phyloP scores from a whole-genome alignment of 1,284 basidiomycete species.

The Cryptococcus jaspeensis region DNA sequence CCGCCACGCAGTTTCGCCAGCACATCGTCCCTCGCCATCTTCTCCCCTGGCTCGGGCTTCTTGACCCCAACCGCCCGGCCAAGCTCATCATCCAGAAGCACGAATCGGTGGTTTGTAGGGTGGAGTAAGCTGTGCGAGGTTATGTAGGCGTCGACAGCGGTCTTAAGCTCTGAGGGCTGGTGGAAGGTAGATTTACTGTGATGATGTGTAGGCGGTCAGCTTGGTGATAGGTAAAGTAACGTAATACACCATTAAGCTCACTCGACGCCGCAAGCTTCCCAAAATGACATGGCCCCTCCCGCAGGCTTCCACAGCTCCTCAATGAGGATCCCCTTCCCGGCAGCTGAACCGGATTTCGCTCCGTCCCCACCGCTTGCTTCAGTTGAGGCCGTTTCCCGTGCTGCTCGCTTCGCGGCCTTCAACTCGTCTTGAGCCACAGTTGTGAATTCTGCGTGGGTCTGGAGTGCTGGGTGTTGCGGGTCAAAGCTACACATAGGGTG shows the following conservation, averaged over 20 bases:
- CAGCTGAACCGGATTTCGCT: neutral
- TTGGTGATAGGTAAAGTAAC: neutral
- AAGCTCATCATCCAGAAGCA: slow-evolving; percentile 65
- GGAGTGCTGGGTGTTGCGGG: slow-evolving; percentile 60
- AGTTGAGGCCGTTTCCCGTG: slow-evolving; percentile 52
- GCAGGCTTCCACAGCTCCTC: slow-evolving; percentile 74
- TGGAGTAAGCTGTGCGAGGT: slow-evolving; percentile 64
- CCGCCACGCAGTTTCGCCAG: slow-evolving; percentile 46
- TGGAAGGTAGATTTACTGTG: slow-evolving; percentile 31
- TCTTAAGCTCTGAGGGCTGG: slow-evolving; percentile 49
- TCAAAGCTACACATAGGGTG: slow-evolving; percentile 58
- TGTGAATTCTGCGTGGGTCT: slow-evolving; percentile 57
- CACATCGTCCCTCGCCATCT: slow-evolving; percentile 69
- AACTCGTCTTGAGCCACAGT: slow-evolving; percentile 63
- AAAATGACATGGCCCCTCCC: slow-evolving; percentile 59
- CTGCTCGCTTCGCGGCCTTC: slow-evolving; percentile 49
- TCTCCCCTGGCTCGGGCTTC: slow-evolving; percentile 54
- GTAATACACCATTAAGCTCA: slow-evolving; percentile 47
- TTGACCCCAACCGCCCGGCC: slow-evolving; percentile 57
- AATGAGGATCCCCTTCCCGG: slow-evolving; percentile 49
- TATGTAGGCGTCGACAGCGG: slow-evolving; percentile 65
- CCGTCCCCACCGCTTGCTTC: slow-evolving; percentile 50
- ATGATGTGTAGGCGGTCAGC: neutral
- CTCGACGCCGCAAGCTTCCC: slow-evolving; percentile 60
- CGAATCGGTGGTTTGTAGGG: slow-evolving; percentile 62